Conservation (phyloP, 2,329 filamentous ascomycete species). For the Xylariaceae sp. region DNA sequence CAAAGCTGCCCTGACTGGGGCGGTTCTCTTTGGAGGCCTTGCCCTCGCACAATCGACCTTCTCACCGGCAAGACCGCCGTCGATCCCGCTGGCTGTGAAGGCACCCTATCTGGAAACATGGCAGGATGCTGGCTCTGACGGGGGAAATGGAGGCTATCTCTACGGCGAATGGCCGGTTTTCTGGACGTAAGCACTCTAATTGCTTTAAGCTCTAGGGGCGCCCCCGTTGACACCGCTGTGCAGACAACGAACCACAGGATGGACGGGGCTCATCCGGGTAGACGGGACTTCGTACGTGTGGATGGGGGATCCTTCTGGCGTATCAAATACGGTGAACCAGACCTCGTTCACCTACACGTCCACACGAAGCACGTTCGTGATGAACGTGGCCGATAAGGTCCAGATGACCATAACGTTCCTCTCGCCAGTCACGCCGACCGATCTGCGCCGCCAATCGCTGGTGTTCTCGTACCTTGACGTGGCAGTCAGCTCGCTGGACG, state of each 20-base stretch:
- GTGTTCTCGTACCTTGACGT: constrained; percentile 65
- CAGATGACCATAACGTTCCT: constrained; percentile 62
- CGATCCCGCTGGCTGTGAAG: constrained; percentile 64
- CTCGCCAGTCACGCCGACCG: constrained; percentile 60
- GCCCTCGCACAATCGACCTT: constrained; percentile 44
- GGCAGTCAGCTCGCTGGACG: constrained; percentile 55
- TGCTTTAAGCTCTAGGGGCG: no score
- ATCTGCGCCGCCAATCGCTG: constrained; percentile 60
- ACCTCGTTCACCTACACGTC: constrained; percentile 62
- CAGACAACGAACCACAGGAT: constrained; percentile 51
- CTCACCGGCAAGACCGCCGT: constrained; percentile 56
- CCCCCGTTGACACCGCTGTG: constrained; percentile 9
- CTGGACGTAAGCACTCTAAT: no score
- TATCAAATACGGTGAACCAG: constrained; percentile 47
- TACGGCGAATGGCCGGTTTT: constrained; percentile 63
- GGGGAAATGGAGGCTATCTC: constrained; percentile 57
- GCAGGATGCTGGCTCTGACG: constrained; percentile 54
- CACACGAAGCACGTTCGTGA: constrained; percentile 62
- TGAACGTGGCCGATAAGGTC: constrained; percentile 54
- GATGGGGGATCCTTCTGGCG: constrained; percentile 52
- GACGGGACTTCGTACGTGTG: constrained; percentile 58
- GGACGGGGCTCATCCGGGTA: constrained; percentile 63
- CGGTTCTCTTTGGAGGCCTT: constrained; percentile 21
- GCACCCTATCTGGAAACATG: constrained; percentile 69
- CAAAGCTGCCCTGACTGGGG: constrained; percentile 17